These are phyloP conservation scores for Xylaria sp. DNA, from an alignment of 2,329 filamentous ascomycete species.

Conservation along the genomic window DNA sequence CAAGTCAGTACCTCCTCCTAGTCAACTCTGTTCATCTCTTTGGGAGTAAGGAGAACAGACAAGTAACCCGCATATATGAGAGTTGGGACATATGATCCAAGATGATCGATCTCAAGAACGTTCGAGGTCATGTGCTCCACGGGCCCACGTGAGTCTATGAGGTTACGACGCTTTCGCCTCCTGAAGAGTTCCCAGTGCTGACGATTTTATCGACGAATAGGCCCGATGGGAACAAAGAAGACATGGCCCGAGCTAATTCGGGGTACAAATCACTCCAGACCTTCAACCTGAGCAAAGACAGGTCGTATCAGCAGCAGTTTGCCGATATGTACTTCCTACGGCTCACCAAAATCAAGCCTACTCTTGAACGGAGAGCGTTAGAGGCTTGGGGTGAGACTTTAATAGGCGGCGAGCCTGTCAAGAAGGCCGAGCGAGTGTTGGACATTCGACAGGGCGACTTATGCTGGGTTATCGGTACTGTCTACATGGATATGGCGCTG, in stretches of 20 bases:
- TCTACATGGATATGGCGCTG: slow-evolving; percentile 95
- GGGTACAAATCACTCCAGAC: slow-evolving; percentile 69
- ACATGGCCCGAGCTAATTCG: slow-evolving; percentile 46
- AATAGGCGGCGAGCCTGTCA: slow-evolving; percentile 70
- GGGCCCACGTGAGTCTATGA: slow-evolving; percentile 42
- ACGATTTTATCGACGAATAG: slow-evolving; percentile 22
- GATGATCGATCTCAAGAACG: slow-evolving; percentile 43
- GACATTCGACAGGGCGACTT: slow-evolving; percentile 93
- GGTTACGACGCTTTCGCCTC: neutral
- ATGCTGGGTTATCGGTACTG: slow-evolving; percentile 90
- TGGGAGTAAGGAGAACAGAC: neutral
- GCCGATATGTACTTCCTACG: slow-evolving; percentile 97
- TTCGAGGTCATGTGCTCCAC: slow-evolving; percentile 41
- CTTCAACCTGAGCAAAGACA: slow-evolving; percentile 64
- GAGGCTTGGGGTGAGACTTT: slow-evolving; percentile 74
- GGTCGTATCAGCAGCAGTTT: slow-evolving; percentile 90
- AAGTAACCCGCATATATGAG: neutral
- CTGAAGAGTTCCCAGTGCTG: neutral
- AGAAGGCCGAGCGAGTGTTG: slow-evolving; percentile 77
- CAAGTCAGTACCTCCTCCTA: neutral
- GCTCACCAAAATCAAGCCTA: slow-evolving; percentile 78
- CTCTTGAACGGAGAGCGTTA: slow-evolving; percentile 67
- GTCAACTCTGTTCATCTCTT: neutral
- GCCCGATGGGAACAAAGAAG: slow-evolving; percentile 31
- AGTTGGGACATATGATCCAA: neutral